These are phyloP conservation scores for Dryadomyces quercivorus DNA, from an alignment of 2,329 filamentous ascomycete species.

Conservation along the genomic window DNA sequence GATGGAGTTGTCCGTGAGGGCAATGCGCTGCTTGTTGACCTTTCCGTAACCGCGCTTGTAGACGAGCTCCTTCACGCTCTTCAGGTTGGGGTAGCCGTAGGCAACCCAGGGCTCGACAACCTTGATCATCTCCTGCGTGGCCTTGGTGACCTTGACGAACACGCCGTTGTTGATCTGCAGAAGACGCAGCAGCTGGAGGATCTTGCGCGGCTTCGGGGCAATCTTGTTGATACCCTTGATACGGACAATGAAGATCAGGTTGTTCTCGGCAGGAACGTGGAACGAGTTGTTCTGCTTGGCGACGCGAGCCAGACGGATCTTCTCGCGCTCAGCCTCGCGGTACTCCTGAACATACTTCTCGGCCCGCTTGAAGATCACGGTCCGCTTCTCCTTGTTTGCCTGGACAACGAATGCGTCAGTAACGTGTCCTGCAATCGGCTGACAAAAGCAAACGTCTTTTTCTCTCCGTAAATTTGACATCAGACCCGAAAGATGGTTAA, in stretches of 20 bases:
- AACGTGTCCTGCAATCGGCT: not conserved
- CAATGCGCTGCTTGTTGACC: slow-evolving; percentile 93
- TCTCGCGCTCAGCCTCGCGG: slow-evolving; percentile 95
- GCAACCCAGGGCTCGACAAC: slow-evolving; percentile 98
- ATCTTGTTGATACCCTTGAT: slow-evolving; percentile 99
- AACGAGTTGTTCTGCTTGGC: slow-evolving; percentile 88
- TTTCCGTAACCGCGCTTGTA: slow-evolving; percentile 99
- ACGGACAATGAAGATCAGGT: slow-evolving; percentile 94
- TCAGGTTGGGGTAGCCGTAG: slow-evolving; percentile 99
- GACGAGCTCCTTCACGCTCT: slow-evolving; percentile 96
- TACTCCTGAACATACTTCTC: slow-evolving; percentile 99
- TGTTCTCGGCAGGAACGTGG: slow-evolving; percentile 89
- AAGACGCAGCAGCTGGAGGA: slow-evolving; percentile 96
- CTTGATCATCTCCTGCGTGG: slow-evolving; percentile 93
- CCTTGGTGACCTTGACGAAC: slow-evolving; percentile 96
- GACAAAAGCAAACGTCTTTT: not conserved
- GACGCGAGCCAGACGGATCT: slow-evolving; percentile 80
- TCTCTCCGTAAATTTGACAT: slow-evolving; percentile 26
- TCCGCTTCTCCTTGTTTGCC: slow-evolving; percentile 98
- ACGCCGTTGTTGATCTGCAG: slow-evolving; percentile 99
- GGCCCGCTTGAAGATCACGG: slow-evolving; percentile 98
- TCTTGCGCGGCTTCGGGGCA: slow-evolving; percentile 99
- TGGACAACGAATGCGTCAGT: slow-evolving; percentile 27
- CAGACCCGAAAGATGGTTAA: slow-evolving; percentile 99
- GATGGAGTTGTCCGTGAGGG: slow-evolving; percentile 94